These are phyloP conservation scores for Zea luxurians DNA, from an alignment of 176 grass and related monocot genomes.

Conservation along the genomic window DNA sequence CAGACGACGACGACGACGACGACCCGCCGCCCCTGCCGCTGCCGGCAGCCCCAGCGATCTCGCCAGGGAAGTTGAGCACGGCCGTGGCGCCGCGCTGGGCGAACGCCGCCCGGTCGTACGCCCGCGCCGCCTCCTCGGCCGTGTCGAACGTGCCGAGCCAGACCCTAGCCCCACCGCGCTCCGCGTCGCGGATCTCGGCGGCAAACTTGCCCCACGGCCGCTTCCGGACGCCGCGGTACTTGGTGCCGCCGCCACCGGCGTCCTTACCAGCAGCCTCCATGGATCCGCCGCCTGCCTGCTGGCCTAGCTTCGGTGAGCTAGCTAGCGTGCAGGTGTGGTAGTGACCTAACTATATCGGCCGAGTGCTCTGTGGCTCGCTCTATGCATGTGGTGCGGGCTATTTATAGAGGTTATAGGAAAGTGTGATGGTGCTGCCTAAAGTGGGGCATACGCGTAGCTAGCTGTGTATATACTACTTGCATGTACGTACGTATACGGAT, in stretches of 20 bases:
- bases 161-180: constrained; percentile 47
- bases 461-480: not conserved
- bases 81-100: constrained; percentile 46
- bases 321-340: not conserved
- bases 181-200: constrained; percentile 68
- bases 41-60: not conserved
- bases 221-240: constrained; percentile 67
- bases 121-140: constrained; percentile 62
- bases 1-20: constrained; percentile 14
- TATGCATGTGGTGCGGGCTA: not conserved
- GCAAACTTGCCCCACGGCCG: constrained; percentile 69
- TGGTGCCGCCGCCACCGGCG: not conserved
- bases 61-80: constrained; percentile 63
- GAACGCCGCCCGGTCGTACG: constrained; percentile 59
- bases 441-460: not conserved
- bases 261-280: constrained; percentile 25
- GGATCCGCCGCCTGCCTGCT: not conserved
- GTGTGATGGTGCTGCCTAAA: not conserved
- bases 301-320: not conserved
- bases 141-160: constrained; percentile 81
- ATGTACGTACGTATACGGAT: not conserved
- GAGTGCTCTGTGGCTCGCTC: not conserved
- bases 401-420: constrained; percentile 18
- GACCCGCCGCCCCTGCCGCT: not conserved
- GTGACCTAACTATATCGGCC: not conserved